A percentile compares a stretch with the other conserved stretches of the same genome.
Evolutionary conservation across 2,329 filamentous ascomycete genomes (phyloP).

Genomic region (Paracorniculantispora psalliotae): DNA sequence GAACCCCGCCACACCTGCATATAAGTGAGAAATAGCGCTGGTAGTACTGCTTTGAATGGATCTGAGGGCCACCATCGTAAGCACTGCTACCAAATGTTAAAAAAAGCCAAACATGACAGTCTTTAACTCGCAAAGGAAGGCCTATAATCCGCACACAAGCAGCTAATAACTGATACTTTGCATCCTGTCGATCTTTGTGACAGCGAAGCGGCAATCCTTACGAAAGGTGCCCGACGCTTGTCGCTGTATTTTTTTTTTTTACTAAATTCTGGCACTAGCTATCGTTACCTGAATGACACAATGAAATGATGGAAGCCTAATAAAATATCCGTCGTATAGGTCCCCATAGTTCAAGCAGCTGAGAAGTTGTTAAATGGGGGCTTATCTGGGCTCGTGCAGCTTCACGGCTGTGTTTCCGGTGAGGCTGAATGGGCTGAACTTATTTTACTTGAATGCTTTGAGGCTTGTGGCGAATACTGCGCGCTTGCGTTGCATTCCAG

Average conservation of each 20-base stretch:
- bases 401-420: constrained; percentile 2
- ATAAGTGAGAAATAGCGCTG: neutral
- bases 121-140: neutral
- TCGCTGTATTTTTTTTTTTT: neutral
- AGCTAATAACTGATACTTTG: neutral
- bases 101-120: neutral
- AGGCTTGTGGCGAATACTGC: neutral
- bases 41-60: neutral
- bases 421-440: neutral
- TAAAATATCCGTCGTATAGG: too few relatives aligned
- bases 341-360: too few relatives aligned
- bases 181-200: neutral
- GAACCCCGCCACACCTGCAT: neutral
- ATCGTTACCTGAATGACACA: neutral
- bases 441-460: neutral
- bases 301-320: too few relatives aligned
- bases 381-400: neutral
- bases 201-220: neutral
- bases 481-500: neutral
- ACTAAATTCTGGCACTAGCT: neutral
- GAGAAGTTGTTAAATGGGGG: neutral
- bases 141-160: neutral
- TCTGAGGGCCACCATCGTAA: neutral
- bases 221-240: neutral
- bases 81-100: constrained; percentile 1